These are phyloP conservation scores for Orbilia brochopaga DNA, from an alignment of 2,329 filamentous ascomycete species.

Conservation along the genomic window DNA sequence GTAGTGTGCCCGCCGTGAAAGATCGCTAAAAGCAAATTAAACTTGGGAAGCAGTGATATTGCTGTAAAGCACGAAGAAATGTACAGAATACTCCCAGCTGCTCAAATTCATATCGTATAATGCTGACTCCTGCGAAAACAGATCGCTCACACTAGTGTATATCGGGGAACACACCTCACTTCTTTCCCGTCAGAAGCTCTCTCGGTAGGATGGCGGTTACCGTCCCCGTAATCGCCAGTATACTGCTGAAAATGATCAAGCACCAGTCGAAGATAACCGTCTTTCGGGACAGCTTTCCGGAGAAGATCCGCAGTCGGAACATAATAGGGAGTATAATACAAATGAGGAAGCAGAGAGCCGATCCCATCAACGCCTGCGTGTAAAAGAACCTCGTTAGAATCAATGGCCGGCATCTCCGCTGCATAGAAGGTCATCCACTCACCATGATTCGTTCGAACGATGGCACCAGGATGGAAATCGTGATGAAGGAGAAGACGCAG, in stretches of 20 bases:
- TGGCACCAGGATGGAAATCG: constrained; percentile 75
- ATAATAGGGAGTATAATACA: constrained; percentile 87
- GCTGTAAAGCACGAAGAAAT: too few relatives aligned
- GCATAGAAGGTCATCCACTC: background rate
- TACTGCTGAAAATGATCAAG: constrained; percentile 71
- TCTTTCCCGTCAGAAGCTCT: constrained; percentile 38
- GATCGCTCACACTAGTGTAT: background rate
- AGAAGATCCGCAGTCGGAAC: constrained; percentile 91
- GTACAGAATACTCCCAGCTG: too few relatives aligned
- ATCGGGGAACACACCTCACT: constrained; percentile 1
- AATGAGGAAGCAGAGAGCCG: constrained; percentile 88
- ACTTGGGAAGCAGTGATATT: background rate
- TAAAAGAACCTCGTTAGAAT: constrained; percentile 13
- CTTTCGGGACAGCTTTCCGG: constrained; percentile 68
- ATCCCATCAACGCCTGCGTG: constrained; percentile 72
- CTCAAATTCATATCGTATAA: background rate
- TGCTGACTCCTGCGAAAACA: background rate
- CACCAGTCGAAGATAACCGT: constrained; percentile 73
- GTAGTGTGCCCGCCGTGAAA: background rate
- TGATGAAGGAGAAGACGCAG: constrained; percentile 73
- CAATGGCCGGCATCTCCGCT: background rate
- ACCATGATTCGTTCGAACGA: constrained; percentile 87
- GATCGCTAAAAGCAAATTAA: background rate
- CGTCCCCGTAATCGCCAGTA: constrained; percentile 78
- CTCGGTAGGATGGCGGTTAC: constrained; percentile 58